phyloP scores from a whole-genome alignment of 1,139 yeast species.

The Diutina siamensis region DNA sequence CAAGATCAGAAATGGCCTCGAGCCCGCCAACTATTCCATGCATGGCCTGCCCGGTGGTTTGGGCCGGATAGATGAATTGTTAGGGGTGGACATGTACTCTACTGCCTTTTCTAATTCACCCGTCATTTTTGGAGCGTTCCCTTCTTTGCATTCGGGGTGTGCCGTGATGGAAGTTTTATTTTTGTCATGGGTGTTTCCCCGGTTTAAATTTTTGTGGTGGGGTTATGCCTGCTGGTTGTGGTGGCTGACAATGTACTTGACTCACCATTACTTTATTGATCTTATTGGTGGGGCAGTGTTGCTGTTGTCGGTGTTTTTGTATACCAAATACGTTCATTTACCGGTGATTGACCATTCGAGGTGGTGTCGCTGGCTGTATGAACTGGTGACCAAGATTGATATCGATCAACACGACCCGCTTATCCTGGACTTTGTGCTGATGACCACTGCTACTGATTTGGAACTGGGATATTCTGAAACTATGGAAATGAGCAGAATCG shows the following conservation, averaged over 20 bases:
- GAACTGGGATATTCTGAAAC: not conserved
- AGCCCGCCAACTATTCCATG: slow-evolving; percentile 89
- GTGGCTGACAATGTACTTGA: slow-evolving; percentile 97
- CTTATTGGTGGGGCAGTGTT: slow-evolving; percentile 82
- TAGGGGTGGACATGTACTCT: slow-evolving; percentile 83
- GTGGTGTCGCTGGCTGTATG: slow-evolving; percentile 82
- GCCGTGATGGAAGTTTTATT: slow-evolving; percentile 90
- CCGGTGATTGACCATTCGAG: slow-evolving; percentile 56
- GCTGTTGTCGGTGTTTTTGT: slow-evolving; percentile 58
- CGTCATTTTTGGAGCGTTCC: slow-evolving; percentile 95
- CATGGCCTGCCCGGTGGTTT: slow-evolving; percentile 95
- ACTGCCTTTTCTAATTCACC: slow-evolving; percentile 81
- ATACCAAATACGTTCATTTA: slow-evolving; percentile 60
- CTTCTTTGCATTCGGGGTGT: slow-evolving; percentile 88
- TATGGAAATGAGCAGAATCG: not conserved
- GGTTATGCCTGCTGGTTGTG: slow-evolving; percentile 82
- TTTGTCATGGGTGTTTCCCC: slow-evolving; percentile 73
- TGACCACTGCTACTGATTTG: not conserved
- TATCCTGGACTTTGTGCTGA: slow-evolving; percentile 6
- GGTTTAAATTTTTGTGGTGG: slow-evolving; percentile 49
- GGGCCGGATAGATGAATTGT: slow-evolving; percentile 70
- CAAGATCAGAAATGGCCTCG: slow-evolving; percentile 70
- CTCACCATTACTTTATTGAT: slow-evolving; percentile 91
- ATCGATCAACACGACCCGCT: slow-evolving; percentile 25
- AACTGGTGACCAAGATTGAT: slow-evolving; percentile 19